Conservation (phyloP, 768 basidiomycete genomes). For the Tephrocybe rancida region DNA sequence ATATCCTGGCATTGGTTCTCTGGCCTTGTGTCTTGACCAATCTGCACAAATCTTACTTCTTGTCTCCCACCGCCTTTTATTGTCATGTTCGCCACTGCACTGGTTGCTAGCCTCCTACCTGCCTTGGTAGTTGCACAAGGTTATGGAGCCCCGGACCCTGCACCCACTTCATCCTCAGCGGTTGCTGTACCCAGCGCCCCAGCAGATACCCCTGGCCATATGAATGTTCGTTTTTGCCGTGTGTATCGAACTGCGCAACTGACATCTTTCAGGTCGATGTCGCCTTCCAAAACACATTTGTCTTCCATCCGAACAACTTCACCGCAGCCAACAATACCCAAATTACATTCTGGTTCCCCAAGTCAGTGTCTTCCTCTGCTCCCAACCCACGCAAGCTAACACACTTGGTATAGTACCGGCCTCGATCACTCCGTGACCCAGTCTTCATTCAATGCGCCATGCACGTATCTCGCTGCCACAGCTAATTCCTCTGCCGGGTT, state of each 20-base stretch:
- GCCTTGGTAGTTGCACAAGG: conserved; percentile 39
- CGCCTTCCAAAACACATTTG: conserved; percentile 34
- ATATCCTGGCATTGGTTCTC: conserved; percentile 1
- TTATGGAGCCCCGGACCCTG: conserved; percentile 27
- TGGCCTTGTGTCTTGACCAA: background rate
- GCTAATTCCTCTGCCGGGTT: conserved; percentile 45
- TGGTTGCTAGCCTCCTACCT: conserved; percentile 31
- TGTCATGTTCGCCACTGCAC: conserved; percentile 32
- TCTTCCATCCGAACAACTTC: conserved; percentile 48
- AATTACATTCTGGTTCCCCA: conserved; percentile 57
- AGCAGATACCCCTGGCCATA: conserved; percentile 31
- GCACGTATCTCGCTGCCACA: conserved; percentile 46
- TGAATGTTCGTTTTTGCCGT: conserved; percentile 32
- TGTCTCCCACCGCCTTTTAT: conserved; percentile 1
- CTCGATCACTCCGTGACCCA: conserved; percentile 57
- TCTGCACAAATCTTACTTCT: conserved; percentile 7
- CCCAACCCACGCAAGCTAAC: background rate
- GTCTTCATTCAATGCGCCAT: conserved; percentile 55
- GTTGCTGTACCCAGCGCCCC: conserved; percentile 41
- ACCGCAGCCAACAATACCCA: conserved; percentile 50
- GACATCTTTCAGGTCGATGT: conserved; percentile 43
- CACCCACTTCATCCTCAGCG: conserved; percentile 24
- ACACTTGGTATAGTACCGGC: conserved; percentile 32
- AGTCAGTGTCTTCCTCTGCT: conserved; percentile 28
- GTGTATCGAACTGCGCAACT: background rate